phyloP scores from a whole-genome alignment of 2,329 filamentous ascomycete genomes.

The Colletotrichum sp. region DNA sequence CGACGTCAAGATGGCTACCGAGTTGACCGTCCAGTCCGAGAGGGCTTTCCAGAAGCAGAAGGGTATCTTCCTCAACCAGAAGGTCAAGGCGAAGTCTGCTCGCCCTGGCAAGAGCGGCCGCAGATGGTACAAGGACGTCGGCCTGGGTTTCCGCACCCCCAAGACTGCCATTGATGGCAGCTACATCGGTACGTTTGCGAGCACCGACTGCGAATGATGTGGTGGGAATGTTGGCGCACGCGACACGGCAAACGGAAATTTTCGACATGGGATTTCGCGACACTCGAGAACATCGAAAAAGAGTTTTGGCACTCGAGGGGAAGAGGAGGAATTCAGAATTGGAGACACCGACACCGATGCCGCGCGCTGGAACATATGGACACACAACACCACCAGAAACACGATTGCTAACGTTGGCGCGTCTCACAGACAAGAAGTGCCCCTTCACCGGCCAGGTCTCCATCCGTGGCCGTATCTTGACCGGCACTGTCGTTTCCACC shows the following conservation, averaged over 20 bases:
- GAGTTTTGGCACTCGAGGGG: background rate
- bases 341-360: background rate
- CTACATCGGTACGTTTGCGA: constrained; percentile 89
- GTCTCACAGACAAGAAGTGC: constrained; percentile 95
- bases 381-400: background rate
- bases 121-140: constrained; percentile 99
- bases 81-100: constrained; percentile 84
- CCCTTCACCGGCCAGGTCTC: constrained; percentile 99
- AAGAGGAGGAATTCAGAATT: background rate
- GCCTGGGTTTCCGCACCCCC: constrained; percentile 98
- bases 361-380: background rate
- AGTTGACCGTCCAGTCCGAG: constrained; percentile 99
- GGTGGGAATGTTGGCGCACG: background rate
- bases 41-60: constrained; percentile 99
- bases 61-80: constrained; percentile 99
- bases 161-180: constrained; percentile 97
- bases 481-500: constrained; percentile 98
- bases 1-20: constrained; percentile 80
- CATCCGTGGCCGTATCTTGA: constrained; percentile 99
- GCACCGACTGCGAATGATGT: background rate
- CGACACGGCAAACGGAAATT: background rate
- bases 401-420: constrained; percentile 10
- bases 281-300: background rate
- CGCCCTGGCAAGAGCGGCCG: constrained; percentile 90
- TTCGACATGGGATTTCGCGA: background rate